Percentiles rank a stretch among this genome's conserved stretches.
Conservation (phyloP, 2,329 filamentous ascomycete species). For the Berkeleyomyces basicola region DNA sequence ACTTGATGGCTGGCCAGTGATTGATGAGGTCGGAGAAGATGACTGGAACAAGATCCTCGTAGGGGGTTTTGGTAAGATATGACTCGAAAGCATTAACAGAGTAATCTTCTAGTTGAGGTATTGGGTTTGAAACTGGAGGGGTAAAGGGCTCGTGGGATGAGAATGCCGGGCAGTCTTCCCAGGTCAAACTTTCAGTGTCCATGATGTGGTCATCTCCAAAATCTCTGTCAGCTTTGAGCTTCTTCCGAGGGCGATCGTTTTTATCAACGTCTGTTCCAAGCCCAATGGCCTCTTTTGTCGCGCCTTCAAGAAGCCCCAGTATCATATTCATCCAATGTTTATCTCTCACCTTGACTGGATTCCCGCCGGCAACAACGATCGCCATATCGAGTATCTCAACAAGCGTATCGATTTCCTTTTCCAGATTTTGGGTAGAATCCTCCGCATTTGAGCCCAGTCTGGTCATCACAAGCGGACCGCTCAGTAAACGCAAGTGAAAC, state of each 20-base stretch:
- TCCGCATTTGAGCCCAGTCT: neutral
- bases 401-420: constrained; percentile 31
- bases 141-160: constrained; percentile 20
- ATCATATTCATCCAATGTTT: constrained; percentile 12
- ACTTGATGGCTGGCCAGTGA: constrained; percentile 61
- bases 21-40: constrained; percentile 50
- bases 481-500: constrained; percentile 26
- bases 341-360: constrained; percentile 16
- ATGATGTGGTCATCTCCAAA: neutral
- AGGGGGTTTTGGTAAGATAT: constrained; percentile 32
- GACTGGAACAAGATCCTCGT: constrained; percentile 35
- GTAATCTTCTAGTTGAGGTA: constrained; percentile 27
- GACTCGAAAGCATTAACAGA: constrained; percentile 44
- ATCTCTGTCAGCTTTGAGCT: constrained; percentile 1
- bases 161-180: constrained; percentile 7
- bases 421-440: constrained; percentile 3
- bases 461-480: neutral
- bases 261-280: neutral
- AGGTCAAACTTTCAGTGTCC: constrained; percentile 16
- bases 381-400: constrained; percentile 58
- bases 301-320: constrained; percentile 10
- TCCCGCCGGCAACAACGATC: constrained; percentile 37
- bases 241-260: constrained; percentile 11
- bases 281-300: neutral
- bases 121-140: constrained; percentile 26